Conservation (phyloP, 345 rosid genomes). For the Lumnitzera racemosa region DNA sequence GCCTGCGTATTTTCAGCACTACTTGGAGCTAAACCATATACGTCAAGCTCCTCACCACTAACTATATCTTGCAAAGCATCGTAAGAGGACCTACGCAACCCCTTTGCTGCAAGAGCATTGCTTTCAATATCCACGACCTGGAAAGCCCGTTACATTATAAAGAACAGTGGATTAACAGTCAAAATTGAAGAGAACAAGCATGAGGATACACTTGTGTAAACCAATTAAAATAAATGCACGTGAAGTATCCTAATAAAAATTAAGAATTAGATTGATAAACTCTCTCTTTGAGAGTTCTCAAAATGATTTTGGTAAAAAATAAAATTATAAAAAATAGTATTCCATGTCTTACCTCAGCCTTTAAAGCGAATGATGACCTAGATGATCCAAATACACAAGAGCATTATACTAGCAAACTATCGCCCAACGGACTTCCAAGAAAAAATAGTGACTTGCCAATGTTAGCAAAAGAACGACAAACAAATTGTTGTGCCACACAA, state of each 20-base stretch:
- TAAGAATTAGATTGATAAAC: not conserved
- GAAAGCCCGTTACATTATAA: constrained; percentile 7
- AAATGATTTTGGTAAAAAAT: not conserved
- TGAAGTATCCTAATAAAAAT: constrained; percentile 2
- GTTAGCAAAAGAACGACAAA: constrained; percentile 23
- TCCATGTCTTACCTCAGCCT: constrained; percentile 67
- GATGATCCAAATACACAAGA: constrained; percentile 61
- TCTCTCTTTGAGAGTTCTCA: not conserved
- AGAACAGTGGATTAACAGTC: not conserved
- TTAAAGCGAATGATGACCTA: constrained; percentile 45
- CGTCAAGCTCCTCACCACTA: constrained; percentile 85
- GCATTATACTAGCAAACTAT: constrained; percentile 93
- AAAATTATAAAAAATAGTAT: not conserved
- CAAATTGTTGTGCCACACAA: constrained; percentile 7
- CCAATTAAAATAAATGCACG: constrained; percentile 1
- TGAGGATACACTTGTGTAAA: not conserved
- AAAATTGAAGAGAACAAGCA: not conserved
- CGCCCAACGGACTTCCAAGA: constrained; percentile 90
- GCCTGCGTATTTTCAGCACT: constrained; percentile 86
- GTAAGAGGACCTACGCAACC: constrained; percentile 66
- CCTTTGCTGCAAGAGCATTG: constrained; percentile 63
- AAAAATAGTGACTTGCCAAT: constrained; percentile 81
- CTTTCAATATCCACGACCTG: constrained; percentile 95
- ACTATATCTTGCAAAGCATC: constrained; percentile 86
- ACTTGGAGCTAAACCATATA: constrained; percentile 71